Percentiles rank a stretch among this genome's conserved stretches.
These are phyloP conservation scores for Helminthosporium solani DNA, from an alignment of 2,329 filamentous ascomycete genomes.

Conservation along the genomic window DNA sequence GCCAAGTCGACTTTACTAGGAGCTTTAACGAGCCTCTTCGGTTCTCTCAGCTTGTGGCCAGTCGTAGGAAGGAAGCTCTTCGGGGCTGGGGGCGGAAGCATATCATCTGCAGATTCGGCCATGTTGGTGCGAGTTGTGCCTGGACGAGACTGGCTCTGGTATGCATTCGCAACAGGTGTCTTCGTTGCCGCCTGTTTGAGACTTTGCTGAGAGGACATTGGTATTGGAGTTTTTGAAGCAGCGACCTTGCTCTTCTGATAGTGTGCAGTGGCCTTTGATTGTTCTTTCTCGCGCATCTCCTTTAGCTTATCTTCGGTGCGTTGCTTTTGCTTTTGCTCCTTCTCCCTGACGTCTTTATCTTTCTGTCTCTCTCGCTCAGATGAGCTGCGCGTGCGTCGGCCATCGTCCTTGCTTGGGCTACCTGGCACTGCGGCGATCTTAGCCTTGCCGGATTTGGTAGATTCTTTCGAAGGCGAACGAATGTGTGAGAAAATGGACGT, in stretches of 20 bases:
- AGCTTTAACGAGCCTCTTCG: conserved; percentile 55
- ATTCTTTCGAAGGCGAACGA: conserved; percentile 40
- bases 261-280: conserved; percentile 60
- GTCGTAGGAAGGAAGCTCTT: conserved; percentile 52
- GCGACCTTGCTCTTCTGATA: conserved; percentile 43
- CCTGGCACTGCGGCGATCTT: conserved; percentile 24
- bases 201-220: conserved; percentile 39
- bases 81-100: conserved; percentile 63
- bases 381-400: conserved; percentile 58
- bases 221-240: conserved; percentile 53
- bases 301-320: conserved; percentile 64
- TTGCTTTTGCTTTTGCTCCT: conserved; percentile 61
- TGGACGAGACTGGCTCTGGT: conserved; percentile 34
- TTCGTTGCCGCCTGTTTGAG: conserved; percentile 47
- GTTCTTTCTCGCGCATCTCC: conserved; percentile 68
- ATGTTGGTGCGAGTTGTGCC: conserved; percentile 29
- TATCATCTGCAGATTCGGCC: conserved; percentile 50
- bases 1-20: conserved; percentile 59
- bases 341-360: conserved; percentile 62
- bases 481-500: conserved; percentile 37
- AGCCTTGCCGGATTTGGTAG: conserved; percentile 32
- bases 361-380: conserved; percentile 60
- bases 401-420: conserved; percentile 38
- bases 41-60: conserved; percentile 58
- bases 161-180: conserved; percentile 44